Conservation (phyloP, 768 basidiomycete species). For the Coprinopsis cinerea region DNA sequence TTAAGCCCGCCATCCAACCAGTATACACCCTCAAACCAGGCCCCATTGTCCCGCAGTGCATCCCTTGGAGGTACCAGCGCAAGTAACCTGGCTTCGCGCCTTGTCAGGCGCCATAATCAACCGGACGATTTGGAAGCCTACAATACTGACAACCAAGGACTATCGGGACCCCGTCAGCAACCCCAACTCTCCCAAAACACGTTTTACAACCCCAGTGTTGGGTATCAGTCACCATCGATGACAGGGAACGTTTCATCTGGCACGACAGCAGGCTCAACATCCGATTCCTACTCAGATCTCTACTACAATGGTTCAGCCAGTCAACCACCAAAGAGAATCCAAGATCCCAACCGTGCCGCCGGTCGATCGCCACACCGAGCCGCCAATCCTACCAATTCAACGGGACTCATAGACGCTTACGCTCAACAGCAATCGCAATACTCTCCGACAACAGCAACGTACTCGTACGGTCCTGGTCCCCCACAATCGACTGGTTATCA, state of each 20-base stretch:
- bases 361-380: conserved; percentile 60
- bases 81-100: conserved; percentile 28
- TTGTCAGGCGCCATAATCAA: conserved; percentile 60
- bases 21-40: conserved; percentile 46
- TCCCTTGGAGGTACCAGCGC: conserved; percentile 51
- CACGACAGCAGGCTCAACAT: conserved; percentile 30
- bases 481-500: conserved; percentile 41
- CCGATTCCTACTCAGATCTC: conserved; percentile 54
- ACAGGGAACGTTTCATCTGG: conserved; percentile 26
- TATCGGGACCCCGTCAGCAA: conserved; percentile 33
- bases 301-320: conserved; percentile 50
- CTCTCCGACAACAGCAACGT: conserved; percentile 52
- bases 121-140: conserved; percentile 63
- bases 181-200: conserved; percentile 38
- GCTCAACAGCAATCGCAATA: conserved; percentile 58
- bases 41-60: conserved; percentile 58
- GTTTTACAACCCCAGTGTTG: conserved; percentile 53
- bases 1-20: conserved; percentile 36
- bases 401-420: conserved; percentile 63
- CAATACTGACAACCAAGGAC: conserved; percentile 31
- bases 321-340: conserved; percentile 51
- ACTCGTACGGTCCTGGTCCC: conserved; percentile 36
- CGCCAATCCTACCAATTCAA: conserved; percentile 38
- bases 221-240: conserved; percentile 51
- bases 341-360: conserved; percentile 36